Evolutionary conservation across 2,329 filamentous ascomycete species (phyloP).

Genomic region (Alternaria brassicae): DNA sequence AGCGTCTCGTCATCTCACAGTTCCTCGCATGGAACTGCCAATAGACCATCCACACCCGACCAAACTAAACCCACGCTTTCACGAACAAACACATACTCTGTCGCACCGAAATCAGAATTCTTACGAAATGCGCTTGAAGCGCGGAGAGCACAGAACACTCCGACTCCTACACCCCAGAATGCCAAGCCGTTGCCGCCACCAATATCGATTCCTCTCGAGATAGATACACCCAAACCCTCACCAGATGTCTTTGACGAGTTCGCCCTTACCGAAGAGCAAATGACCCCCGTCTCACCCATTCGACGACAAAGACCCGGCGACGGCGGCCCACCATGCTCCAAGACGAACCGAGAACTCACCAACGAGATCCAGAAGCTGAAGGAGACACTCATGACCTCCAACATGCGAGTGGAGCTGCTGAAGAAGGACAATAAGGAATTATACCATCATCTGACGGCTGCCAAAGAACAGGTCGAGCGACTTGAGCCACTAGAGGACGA

Average conservation of each 20-base stretch:
- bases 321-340: constrained; percentile 30
- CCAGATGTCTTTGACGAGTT: constrained; percentile 32
- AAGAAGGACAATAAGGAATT: constrained; percentile 42
- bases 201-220: constrained; percentile 8
- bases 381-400: constrained; percentile 38
- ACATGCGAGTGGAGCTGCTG: constrained; percentile 42
- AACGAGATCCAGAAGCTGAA: constrained; percentile 37
- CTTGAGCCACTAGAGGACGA: constrained; percentile 38
- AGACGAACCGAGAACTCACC: constrained; percentile 40
- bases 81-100: constrained; percentile 24
- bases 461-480: constrained; percentile 34
- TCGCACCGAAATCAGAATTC: constrained; percentile 45
- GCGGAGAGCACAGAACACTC: constrained; percentile 34
- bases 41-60: constrained; percentile 29
- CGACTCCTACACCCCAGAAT: constrained; percentile 20
- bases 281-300: constrained; percentile 36
- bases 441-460: constrained; percentile 34
- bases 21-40: constrained; percentile 20
- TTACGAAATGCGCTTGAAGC: constrained; percentile 45
- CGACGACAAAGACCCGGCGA: constrained; percentile 39
- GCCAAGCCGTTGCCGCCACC: constrained; percentile 9
- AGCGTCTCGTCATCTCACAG: constrained; percentile 28
- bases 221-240: constrained; percentile 15
- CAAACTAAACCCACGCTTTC: constrained; percentile 15
- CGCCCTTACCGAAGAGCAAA: constrained; percentile 44